Percentiles rank a stretch among this genome's conserved stretches.
Evolutionary conservation across 306 rosid genomes (phyloP).

Genomic region (Fragaria iinumae): DNA sequence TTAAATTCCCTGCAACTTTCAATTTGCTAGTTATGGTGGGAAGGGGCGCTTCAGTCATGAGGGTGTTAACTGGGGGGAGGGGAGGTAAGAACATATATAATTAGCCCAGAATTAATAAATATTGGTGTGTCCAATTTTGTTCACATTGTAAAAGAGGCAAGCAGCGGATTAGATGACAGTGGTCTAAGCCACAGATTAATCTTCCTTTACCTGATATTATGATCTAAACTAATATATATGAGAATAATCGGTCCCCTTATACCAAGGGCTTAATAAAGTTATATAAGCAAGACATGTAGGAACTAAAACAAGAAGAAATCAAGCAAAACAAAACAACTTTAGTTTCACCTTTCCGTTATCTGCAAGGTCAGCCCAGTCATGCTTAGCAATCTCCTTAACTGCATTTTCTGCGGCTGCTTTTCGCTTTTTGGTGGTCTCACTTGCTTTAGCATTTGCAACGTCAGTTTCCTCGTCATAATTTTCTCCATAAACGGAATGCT

Average conservation of each 20-base stretch:
- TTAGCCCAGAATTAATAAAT: background rate
- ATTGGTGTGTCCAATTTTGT: background rate
- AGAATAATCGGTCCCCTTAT: background rate
- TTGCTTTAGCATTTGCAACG: conserved; percentile 37
- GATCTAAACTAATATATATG: background rate
- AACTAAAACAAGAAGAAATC: background rate
- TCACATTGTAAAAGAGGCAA: background rate
- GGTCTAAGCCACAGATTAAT: background rate
- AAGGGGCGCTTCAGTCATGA: background rate
- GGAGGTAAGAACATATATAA: background rate
- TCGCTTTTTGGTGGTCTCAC: conserved; percentile 65
- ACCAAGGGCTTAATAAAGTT: background rate
- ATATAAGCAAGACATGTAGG: background rate
- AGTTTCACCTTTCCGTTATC: conserved; percentile 76
- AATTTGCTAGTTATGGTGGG: background rate
- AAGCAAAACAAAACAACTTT: conserved; percentile 21
- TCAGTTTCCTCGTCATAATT: conserved; percentile 53
- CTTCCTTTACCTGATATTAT: background rate
- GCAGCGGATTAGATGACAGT: background rate
- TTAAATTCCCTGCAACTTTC: background rate
- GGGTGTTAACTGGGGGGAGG: background rate
- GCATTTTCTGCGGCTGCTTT: conserved; percentile 65
- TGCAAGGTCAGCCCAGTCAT: conserved; percentile 80
- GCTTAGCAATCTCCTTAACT: conserved; percentile 51
- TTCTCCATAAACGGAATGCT: conserved; percentile 73